Evolutionary conservation across 164 flowering plant species (phyloP).

Genomic region (Nymphaea colorata): DNA sequence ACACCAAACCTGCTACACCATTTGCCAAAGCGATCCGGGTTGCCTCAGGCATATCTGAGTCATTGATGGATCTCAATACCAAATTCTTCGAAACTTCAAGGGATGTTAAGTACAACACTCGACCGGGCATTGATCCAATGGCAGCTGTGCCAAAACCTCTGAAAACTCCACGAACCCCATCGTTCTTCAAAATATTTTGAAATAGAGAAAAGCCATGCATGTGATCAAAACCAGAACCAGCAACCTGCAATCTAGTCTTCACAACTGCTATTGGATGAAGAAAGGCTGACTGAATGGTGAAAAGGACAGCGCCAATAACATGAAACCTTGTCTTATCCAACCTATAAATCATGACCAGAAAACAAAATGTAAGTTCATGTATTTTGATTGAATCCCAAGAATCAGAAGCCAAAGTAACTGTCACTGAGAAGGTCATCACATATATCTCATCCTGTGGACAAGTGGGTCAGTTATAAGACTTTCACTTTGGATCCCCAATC

Average conservation of each 20-base stretch:
- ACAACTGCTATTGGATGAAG: constrained; percentile 69
- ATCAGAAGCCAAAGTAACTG: background rate
- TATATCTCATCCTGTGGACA: background rate
- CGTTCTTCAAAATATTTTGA: constrained; percentile 31
- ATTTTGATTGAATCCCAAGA: background rate
- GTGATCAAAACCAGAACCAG: constrained; percentile 31
- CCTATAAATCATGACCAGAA: constrained; percentile 20
- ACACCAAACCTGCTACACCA: constrained; percentile 72
- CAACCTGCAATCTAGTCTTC: constrained; percentile 82
- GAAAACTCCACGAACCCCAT: constrained; percentile 62
- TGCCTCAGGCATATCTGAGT: constrained; percentile 46
- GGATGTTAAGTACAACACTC: constrained; percentile 54
- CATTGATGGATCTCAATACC: constrained; percentile 39
- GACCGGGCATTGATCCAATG: constrained; percentile 67
- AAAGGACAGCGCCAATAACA: constrained; percentile 60
- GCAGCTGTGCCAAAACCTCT: constrained; percentile 80
- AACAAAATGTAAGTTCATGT: background rate
- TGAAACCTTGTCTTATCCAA: constrained; percentile 82
- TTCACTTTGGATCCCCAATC: background rate
- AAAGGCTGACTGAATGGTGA: constrained; percentile 47
- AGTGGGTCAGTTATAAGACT: background rate
- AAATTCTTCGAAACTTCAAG: constrained; percentile 64
- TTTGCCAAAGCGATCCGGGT: constrained; percentile 61
- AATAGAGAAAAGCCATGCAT: constrained; percentile 43
- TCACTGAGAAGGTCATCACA: background rate